Percentiles rank a stretch among this genome's conserved stretches.
Evolutionary conservation across 345 rosid genomes (phyloP).

Genomic region (Lenwebbia sp.): DNA sequence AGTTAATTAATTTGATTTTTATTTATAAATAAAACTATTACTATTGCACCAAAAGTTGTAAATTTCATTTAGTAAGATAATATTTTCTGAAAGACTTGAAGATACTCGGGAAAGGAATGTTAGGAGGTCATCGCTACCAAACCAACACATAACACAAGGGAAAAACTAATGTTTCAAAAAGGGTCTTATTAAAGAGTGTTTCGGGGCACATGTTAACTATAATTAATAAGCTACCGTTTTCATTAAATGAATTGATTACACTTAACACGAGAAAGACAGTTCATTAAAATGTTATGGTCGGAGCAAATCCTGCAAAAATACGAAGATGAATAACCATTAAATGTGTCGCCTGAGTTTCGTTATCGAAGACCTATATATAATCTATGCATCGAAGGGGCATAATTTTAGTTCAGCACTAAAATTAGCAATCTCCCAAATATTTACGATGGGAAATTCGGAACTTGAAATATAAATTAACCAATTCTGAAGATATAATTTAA

Average conservation of each 20-base stretch:
- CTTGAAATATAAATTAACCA: conserved; percentile 2
- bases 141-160: not conserved
- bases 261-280: not conserved
- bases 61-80: not conserved
- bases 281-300: not conserved
- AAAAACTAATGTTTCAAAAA: not conserved
- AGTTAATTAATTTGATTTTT: too few species aligned
- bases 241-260: not conserved
- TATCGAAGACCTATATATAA: not conserved
- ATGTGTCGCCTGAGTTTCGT: not conserved
- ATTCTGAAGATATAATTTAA: too few species aligned
- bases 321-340: not conserved
- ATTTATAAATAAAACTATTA: not conserved
- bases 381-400: not conserved
- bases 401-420: not conserved
- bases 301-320: not conserved
- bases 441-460: not conserved
- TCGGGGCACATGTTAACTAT: not conserved
- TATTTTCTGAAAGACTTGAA: not conserved
- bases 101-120: not conserved
- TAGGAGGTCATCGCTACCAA: not conserved
- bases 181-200: not conserved
- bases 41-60: not conserved
- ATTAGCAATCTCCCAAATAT: not conserved
- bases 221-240: not conserved